Percentiles rank a stretch among this genome's conserved stretches.
Conservation (phyloP, 2,329 filamentous ascomycete genomes). For the Cladorrhinum sp. region DNA sequence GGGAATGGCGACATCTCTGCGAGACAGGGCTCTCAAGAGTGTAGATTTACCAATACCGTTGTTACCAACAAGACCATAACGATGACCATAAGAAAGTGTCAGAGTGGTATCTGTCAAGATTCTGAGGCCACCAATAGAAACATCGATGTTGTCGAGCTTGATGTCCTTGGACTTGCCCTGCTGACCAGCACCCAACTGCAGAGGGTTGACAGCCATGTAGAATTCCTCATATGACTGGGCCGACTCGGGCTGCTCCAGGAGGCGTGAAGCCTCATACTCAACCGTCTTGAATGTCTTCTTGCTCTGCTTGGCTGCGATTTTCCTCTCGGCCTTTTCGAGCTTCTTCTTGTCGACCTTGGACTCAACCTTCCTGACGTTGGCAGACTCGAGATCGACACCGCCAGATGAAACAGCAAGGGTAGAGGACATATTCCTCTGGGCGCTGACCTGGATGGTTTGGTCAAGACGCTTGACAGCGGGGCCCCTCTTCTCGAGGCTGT, state of each 20-base stretch:
- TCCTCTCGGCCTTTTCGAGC: constrained; percentile 95
- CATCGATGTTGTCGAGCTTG: constrained; percentile 94
- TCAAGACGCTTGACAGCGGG: constrained; percentile 82
- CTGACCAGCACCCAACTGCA: constrained; percentile 72
- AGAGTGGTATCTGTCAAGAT: constrained; percentile 89
- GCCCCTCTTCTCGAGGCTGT: constrained; percentile 64
- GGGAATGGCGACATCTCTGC: constrained; percentile 90
- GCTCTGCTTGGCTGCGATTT: constrained; percentile 96
- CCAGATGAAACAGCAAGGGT: constrained; percentile 84
- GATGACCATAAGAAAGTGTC: constrained; percentile 85
- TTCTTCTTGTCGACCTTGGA: constrained; percentile 98
- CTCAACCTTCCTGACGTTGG: constrained; percentile 89
- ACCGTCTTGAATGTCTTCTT: constrained; percentile 98
- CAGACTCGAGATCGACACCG: constrained; percentile 88
- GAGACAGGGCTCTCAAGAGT: constrained; percentile 84
- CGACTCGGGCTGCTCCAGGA: constrained; percentile 79
- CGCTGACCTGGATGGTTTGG: constrained; percentile 90
- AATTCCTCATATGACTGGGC: constrained; percentile 97
- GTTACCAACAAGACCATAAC: constrained; percentile 96
- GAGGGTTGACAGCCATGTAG: constrained; percentile 98
- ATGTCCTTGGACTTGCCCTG: constrained; percentile 96
- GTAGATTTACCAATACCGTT: constrained; percentile 99
- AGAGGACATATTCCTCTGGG: constrained; percentile 93
- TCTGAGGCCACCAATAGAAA: constrained; percentile 82
- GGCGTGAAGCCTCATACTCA: constrained; percentile 89